A percentile compares a stretch with the other conserved stretches of the same genome.
These are phyloP conservation scores for Metschnikowia sp. DNA, from an alignment of 805 yeast genomes.

Conservation along the genomic window DNA sequence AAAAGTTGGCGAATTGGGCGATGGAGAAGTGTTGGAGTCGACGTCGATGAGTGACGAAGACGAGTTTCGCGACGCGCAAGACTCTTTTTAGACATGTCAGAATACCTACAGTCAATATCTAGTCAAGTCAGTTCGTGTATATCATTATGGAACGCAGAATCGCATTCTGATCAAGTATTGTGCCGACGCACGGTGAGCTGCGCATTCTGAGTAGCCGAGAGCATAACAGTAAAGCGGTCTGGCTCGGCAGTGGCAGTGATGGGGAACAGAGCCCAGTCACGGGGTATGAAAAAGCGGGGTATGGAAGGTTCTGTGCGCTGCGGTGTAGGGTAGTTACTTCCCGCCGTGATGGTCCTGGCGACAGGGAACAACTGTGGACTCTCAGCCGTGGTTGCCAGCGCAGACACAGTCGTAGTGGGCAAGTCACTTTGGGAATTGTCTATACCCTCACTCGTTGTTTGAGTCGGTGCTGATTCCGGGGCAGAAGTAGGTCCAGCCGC, in stretches of 20 bases:
- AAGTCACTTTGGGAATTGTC: neutral
- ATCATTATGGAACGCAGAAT: neutral
- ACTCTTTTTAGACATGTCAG: neutral
- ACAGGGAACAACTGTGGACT: neutral
- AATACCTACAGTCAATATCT: neutral
- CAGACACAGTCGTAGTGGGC: neutral
- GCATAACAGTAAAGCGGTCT: constrained; percentile 1
- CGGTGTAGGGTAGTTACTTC: neutral
- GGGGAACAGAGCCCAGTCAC: constrained; percentile 9
- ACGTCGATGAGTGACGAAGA: neutral
- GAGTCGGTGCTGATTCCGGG: neutral
- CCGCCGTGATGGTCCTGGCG: neutral
- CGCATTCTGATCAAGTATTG: neutral
- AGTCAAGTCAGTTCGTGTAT: neutral
- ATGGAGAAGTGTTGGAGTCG: neutral
- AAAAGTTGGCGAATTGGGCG: neutral
- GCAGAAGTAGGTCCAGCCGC: neutral
- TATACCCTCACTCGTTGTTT: neutral
- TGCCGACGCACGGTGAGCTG: constrained; percentile 1
- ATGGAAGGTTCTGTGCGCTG: neutral
- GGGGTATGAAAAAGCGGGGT: constrained; percentile 3
- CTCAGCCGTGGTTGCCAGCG: neutral
- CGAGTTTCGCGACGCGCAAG: neutral
- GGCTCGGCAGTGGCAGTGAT: constrained; percentile 4
- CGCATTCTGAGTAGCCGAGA: constrained; percentile 5